phyloP scores from a whole-genome alignment of 1,284 basidiomycete genomes.

The Apiotrichum domesticum region DNA sequence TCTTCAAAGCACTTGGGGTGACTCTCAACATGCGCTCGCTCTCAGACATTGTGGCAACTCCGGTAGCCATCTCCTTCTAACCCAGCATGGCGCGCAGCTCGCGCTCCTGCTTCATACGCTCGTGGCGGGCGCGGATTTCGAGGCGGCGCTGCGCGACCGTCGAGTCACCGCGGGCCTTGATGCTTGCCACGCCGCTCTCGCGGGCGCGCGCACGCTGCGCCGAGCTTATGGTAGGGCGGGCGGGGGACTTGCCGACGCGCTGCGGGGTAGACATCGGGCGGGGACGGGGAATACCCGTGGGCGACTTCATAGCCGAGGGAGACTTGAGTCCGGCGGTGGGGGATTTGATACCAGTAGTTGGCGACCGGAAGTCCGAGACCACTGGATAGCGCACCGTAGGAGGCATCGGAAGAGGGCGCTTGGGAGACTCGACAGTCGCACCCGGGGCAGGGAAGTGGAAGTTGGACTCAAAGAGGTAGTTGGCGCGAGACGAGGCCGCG shows the following conservation, averaged over 20 bases:
- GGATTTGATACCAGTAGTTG: not conserved
- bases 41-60: no score
- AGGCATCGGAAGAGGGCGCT: not conserved
- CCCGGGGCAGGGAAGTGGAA: constrained; percentile 11
- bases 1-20: no score
- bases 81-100: constrained; percentile 37
- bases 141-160: constrained; percentile 26
- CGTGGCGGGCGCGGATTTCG: constrained; percentile 33
- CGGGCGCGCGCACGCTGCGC: constrained; percentile 6
- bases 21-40: no score
- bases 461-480: constrained; percentile 17
- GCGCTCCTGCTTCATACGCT: constrained; percentile 32
- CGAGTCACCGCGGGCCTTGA: constrained; percentile 14
- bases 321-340: no score
- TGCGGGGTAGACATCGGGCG: not conserved
- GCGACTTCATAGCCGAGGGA: not conserved
- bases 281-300: not conserved
- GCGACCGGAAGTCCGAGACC: not conserved
- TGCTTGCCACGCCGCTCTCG: constrained; percentile 1
- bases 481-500: constrained; percentile 25
- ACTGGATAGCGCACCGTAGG: not conserved
- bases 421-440: not conserved
- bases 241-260: constrained; percentile 2
- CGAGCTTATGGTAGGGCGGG: not conserved
- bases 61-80: not conserved